These are phyloP conservation scores for Rehmannia glutinosa DNA, from an alignment of 257 asterid species.

Conservation along the genomic window DNA sequence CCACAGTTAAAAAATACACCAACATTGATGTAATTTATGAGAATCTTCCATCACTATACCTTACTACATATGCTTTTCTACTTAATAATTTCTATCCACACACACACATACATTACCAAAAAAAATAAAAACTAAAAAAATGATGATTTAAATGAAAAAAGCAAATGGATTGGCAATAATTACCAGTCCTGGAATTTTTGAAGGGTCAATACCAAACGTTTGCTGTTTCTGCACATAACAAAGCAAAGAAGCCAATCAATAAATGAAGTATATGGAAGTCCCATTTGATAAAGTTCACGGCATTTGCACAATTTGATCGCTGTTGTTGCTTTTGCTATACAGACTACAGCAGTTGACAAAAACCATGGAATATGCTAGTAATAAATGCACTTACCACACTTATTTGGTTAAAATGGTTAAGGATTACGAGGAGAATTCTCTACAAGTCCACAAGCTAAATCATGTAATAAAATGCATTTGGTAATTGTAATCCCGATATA, in stretches of 20 bases:
- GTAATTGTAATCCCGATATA: not conserved
- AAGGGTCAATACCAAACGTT: conserved; percentile 33
- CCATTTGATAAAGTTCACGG: not conserved
- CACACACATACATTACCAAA: not conserved
- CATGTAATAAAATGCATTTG: not conserved
- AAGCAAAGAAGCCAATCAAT: conserved; percentile 13
- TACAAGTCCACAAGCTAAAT: not conserved
- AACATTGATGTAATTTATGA: no score
- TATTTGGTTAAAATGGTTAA: not conserved
- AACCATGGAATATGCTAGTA: conserved; percentile 1
- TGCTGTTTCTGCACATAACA: conserved; percentile 32
- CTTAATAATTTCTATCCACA: not conserved
- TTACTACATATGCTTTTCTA: not conserved
- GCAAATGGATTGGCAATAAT: conserved; percentile 3
- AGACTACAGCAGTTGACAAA: conserved; percentile 1
- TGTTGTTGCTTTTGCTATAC: conserved; percentile 3
- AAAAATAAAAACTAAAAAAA: not conserved
- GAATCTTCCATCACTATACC: not conserved
- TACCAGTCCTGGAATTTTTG: conserved; percentile 69
- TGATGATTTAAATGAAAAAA: not conserved
- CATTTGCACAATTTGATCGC: conserved; percentile 17
- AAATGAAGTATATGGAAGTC: conserved; percentile 2
- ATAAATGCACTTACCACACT: not conserved
- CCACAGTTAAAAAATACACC: no score
- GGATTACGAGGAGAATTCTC: not conserved